A percentile compares a stretch with the other conserved stretches of the same genome.
phyloP scores from a whole-genome alignment of 805 yeast genomes.

The Kurtzmaniella cleridarum region DNA sequence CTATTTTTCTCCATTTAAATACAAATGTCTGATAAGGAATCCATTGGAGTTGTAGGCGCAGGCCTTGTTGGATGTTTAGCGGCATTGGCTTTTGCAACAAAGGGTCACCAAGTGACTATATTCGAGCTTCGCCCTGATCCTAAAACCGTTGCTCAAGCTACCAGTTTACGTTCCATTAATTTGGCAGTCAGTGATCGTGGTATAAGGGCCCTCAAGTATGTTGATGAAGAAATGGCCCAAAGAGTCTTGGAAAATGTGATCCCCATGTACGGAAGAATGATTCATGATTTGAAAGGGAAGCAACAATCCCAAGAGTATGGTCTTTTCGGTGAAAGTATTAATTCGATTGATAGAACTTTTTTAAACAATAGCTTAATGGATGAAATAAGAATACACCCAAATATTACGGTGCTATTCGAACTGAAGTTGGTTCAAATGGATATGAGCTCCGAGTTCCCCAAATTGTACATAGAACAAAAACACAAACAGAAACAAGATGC shows the following conservation, averaged over 20 bases:
- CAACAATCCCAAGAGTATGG: slow-evolving; percentile 75
- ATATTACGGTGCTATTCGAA: slow-evolving; percentile 45
- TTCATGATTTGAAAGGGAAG: slow-evolving; percentile 61
- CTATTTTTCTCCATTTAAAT: too few relatives aligned
- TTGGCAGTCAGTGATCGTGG: slow-evolving; percentile 88
- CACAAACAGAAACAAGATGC: slow-evolving; percentile 9
- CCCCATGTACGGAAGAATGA: slow-evolving; percentile 90
- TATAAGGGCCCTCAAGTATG: slow-evolving; percentile 57
- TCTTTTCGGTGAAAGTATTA: slow-evolving; percentile 73
- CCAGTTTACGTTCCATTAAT: slow-evolving; percentile 64
- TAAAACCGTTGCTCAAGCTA: slow-evolving; percentile 19
- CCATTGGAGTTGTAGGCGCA: slow-evolving; percentile 70
- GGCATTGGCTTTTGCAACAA: slow-evolving; percentile 70
- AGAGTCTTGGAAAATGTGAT: slow-evolving; percentile 56
- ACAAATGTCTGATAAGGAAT: slow-evolving; percentile 3
- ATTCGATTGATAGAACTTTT: slow-evolving; percentile 74
- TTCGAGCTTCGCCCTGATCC: slow-evolving; percentile 74
- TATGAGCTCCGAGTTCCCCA: slow-evolving; percentile 14
- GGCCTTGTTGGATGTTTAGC: slow-evolving; percentile 86
- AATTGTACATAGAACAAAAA: slow-evolving; percentile 16
- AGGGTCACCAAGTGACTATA: slow-evolving; percentile 67
- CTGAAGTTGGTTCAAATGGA: slow-evolving; percentile 49
- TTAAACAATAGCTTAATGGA: slow-evolving; percentile 62
- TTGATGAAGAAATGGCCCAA: slow-evolving; percentile 54
- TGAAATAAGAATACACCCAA: slow-evolving; percentile 45